phyloP scores from a whole-genome alignment of 306 rosid genomes.

The Potentilla sterilis region DNA sequence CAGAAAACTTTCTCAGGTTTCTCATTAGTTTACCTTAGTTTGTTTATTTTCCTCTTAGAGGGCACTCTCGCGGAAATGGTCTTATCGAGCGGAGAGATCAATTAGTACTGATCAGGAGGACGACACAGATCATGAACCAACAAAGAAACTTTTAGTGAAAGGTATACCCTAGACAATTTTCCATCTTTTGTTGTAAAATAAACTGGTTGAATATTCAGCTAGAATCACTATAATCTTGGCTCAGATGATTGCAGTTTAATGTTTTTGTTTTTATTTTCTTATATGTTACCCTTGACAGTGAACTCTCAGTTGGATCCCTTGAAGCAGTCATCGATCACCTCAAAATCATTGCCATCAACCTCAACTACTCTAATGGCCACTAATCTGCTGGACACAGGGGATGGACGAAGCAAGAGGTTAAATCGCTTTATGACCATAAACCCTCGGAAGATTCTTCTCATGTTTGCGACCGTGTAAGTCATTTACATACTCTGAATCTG shows the following conservation, averaged over 20 bases:
- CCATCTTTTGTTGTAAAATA: background rate
- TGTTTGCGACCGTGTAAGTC: conserved; percentile 25
- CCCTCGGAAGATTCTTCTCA: conserved; percentile 28
- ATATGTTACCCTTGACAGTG: conserved; percentile 4
- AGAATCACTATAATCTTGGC: background rate
- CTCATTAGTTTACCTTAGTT: background rate
- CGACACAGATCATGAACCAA: conserved; percentile 16
- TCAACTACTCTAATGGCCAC: background rate
- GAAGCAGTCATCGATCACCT: conserved; percentile 16
- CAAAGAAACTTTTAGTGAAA: conserved; percentile 23
- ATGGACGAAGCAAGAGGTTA: conserved; percentile 19
- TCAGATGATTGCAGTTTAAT: background rate
- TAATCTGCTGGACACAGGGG: conserved; percentile 13
- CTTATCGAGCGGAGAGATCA: conserved; percentile 19
- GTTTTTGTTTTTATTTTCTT: background rate
- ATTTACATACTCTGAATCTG: background rate
- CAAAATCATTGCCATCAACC: background rate
- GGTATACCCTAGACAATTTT: conserved; percentile 8
- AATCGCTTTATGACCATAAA: conserved; percentile 24
- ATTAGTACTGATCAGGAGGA: conserved; percentile 23
- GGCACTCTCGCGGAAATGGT: conserved; percentile 32
- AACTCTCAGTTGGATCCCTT: conserved; percentile 21
- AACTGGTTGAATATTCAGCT: background rate
- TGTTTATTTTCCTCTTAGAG: background rate
- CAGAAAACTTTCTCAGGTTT: background rate